phyloP scores from a whole-genome alignment of 2,329 filamentous ascomycete genomes.

The Aspergillus udagawae region DNA sequence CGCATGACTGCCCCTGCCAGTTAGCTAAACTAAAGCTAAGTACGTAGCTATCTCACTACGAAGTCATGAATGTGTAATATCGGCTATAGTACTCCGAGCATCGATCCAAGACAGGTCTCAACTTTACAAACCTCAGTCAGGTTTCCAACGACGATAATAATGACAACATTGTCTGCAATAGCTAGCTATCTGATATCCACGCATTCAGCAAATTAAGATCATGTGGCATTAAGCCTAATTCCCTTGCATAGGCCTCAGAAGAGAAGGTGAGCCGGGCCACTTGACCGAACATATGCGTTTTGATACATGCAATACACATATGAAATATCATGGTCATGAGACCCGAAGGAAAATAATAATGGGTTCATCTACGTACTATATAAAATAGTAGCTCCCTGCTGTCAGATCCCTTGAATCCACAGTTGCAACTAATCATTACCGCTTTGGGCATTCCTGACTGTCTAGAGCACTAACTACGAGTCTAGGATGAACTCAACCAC shows the following conservation, averaged over 20 bases:
- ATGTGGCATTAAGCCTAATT: background rate
- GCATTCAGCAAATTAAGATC: background rate
- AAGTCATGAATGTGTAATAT: slow-evolving; percentile 5
- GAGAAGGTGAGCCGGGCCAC: background rate
- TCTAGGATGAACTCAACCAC: slow-evolving; percentile 1
- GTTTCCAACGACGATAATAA: background rate
- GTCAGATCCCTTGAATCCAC: slow-evolving; percentile 19
- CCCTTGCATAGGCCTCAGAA: background rate
- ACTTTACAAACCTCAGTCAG: no score
- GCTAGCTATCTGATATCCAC: no score
- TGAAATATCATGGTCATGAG: slow-evolving; percentile 19
- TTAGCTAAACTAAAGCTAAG: background rate
- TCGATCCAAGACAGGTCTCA: no score
- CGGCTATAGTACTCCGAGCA: background rate
- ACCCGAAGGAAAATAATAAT: slow-evolving; percentile 23
- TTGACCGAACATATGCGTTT: background rate
- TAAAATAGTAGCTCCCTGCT: slow-evolving; percentile 12
- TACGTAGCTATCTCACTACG: background rate
- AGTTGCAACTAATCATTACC: background rate
- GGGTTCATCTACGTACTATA: background rate
- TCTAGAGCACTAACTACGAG: background rate
- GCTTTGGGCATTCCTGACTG: background rate
- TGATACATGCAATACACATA: background rate
- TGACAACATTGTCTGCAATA: background rate
- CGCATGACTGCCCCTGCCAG: background rate